phyloP scores from a whole-genome alignment of 2,329 filamentous ascomycete species.

The Alternaria angustiovoidea region DNA sequence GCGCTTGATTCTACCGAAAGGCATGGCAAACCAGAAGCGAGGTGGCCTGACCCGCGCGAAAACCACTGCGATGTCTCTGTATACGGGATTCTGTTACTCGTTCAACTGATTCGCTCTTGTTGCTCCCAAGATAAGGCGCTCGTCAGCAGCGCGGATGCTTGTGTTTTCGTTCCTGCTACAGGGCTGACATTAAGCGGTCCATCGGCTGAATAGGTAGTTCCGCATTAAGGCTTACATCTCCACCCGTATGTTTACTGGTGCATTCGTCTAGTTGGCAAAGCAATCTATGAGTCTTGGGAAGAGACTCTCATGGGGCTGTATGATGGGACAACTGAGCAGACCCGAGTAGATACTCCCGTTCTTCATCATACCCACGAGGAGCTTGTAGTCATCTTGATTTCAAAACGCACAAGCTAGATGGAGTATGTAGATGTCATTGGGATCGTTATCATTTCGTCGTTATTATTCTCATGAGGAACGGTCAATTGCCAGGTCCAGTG shows the following conservation, averaged over 20 bases:
- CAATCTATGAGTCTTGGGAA: too few relatives aligned
- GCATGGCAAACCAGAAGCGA: background rate
- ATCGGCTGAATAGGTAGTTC: background rate
- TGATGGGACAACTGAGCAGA: background rate
- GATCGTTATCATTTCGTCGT: background rate
- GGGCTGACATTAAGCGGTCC: background rate
- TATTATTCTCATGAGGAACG: background rate
- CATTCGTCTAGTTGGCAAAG: too few relatives aligned
- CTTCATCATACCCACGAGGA: background rate
- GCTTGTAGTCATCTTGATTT: background rate
- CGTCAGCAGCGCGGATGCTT: background rate
- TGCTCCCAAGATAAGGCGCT: background rate
- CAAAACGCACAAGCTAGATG: background rate
- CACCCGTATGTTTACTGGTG: too few relatives aligned
- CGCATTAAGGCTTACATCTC: background rate
- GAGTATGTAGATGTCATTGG: background rate
- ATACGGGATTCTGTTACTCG: too few relatives aligned
- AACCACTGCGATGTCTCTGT: background rate
- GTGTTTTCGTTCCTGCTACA: background rate
- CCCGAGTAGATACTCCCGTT: background rate
- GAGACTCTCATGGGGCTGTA: background rate
- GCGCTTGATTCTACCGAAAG: background rate
- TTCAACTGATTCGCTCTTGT: background rate
- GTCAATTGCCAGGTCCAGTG: conserved; percentile 42
- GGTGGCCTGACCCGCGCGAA: background rate